Percentiles rank a stretch among this genome's conserved stretches.
phyloP scores from a whole-genome alignment of 306 rosid species.

The Canavalia ensiformis region DNA sequence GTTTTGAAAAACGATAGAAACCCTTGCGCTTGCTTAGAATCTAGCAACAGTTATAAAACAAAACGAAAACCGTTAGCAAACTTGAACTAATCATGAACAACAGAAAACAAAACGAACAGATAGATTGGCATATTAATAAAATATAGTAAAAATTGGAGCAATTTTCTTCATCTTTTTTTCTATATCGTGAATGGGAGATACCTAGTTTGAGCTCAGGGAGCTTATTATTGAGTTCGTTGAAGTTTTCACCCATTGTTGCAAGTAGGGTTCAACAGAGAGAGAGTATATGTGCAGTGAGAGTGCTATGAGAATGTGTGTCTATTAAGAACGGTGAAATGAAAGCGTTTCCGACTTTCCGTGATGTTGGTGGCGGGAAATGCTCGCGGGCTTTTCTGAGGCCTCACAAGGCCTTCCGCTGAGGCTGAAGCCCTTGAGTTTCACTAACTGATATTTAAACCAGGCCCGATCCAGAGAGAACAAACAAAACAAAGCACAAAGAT shows the following conservation, averaged over 20 bases:
- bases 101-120: background rate
- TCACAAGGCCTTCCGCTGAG: background rate
- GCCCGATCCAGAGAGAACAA: background rate
- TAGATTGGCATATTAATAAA: background rate
- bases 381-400: constrained; percentile 53
- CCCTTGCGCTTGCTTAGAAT: constrained; percentile 96
- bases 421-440: constrained; percentile 6
- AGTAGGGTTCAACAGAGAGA: constrained; percentile 49
- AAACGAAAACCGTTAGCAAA: constrained; percentile 27
- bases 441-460: background rate
- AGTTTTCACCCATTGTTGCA: constrained; percentile 65
- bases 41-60: constrained; percentile 52
- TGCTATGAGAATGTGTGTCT: background rate
- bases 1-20: constrained; percentile 92
- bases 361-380: constrained; percentile 72
- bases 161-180: too few species aligned
- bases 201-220: constrained; percentile 97
- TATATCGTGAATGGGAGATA: constrained; percentile 37
- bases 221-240: constrained; percentile 69
- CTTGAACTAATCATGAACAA: constrained; percentile 3
- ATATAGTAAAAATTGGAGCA: background rate
- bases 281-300: background rate
- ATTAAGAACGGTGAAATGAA: background rate
- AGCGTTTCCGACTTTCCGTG: background rate
- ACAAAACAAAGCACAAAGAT: background rate